phyloP scores from a whole-genome alignment of 441 rosid genomes.

The Pelargonium fulgidum region DNA sequence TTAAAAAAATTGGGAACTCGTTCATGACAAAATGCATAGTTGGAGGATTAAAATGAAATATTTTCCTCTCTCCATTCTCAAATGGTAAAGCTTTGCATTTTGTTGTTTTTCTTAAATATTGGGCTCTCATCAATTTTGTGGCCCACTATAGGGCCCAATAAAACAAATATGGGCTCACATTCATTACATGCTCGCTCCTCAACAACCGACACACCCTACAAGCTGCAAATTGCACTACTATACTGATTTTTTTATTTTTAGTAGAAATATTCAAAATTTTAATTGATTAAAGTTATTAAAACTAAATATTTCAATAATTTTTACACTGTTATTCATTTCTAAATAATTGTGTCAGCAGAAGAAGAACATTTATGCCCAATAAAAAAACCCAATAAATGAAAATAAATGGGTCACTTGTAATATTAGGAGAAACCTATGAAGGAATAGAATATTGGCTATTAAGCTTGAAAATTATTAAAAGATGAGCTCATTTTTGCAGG shows the following conservation, averaged over 20 bases:
- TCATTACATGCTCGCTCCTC: background rate
- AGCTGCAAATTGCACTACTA: background rate
- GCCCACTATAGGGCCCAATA: background rate
- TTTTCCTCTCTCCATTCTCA: too few relatives aligned
- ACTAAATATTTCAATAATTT: too few relatives aligned
- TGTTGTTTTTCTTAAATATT: background rate
- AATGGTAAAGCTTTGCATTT: background rate
- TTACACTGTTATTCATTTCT: background rate
- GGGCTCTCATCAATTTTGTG: background rate
- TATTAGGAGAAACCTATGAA: background rate
- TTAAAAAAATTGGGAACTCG: too few relatives aligned
- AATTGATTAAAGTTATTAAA: too few relatives aligned
- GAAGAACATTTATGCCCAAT: background rate
- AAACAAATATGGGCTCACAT: background rate
- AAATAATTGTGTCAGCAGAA: background rate
- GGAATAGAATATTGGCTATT: background rate
- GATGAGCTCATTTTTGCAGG: background rate
- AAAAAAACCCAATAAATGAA: background rate
- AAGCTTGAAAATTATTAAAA: too few relatives aligned
- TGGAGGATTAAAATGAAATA: too few relatives aligned
- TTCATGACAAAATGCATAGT: too few relatives aligned
- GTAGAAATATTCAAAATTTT: background rate
- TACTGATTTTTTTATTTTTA: too few relatives aligned
- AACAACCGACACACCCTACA: constrained; percentile 1
- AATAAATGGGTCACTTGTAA: background rate